Conservation (phyloP, 306 rosid genomes). For the Senna tora region DNA sequence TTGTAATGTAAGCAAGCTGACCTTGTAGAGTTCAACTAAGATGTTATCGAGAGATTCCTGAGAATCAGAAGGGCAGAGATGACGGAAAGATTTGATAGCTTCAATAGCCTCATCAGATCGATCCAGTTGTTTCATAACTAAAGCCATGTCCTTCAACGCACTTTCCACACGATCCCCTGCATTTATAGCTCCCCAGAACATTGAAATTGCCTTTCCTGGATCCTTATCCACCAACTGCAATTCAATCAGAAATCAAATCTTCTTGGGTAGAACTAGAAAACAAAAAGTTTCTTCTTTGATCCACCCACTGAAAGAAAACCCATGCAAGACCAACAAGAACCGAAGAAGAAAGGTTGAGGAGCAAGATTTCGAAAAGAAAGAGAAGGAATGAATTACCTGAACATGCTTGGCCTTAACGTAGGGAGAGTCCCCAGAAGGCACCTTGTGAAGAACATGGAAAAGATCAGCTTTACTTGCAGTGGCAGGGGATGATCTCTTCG, state of each 20-base stretch:
- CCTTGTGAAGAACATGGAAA: slow-evolving; percentile 78
- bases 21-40: slow-evolving; percentile 88
- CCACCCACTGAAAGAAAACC: not conserved
- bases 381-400: slow-evolving; percentile 55
- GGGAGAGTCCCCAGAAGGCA: slow-evolving; percentile 92
- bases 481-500: slow-evolving; percentile 53
- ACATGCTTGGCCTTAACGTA: slow-evolving; percentile 92
- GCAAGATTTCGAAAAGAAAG: slow-evolving; percentile 32
- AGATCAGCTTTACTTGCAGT: slow-evolving; percentile 44
- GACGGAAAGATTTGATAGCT: slow-evolving; percentile 90
- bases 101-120: slow-evolving; percentile 91
- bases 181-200: slow-evolving; percentile 94
- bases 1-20: too few relatives aligned
- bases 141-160: slow-evolving; percentile 95
- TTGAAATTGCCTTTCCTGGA: slow-evolving; percentile 74
- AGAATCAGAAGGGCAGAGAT: slow-evolving; percentile 76
- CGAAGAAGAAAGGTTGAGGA: not conserved
- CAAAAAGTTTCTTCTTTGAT: not conserved
- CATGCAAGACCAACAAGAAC: slow-evolving; percentile 48
- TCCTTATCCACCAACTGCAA: slow-evolving; percentile 84
- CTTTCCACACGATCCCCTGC: slow-evolving; percentile 93
- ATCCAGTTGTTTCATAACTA: slow-evolving; percentile 87
- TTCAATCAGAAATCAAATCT: not conserved
- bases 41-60: slow-evolving; percentile 94
- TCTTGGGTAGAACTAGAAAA: not conserved